Evolutionary conservation across 2,329 filamentous ascomycete species (phyloP).

Genomic region (Cercospora janseana): DNA sequence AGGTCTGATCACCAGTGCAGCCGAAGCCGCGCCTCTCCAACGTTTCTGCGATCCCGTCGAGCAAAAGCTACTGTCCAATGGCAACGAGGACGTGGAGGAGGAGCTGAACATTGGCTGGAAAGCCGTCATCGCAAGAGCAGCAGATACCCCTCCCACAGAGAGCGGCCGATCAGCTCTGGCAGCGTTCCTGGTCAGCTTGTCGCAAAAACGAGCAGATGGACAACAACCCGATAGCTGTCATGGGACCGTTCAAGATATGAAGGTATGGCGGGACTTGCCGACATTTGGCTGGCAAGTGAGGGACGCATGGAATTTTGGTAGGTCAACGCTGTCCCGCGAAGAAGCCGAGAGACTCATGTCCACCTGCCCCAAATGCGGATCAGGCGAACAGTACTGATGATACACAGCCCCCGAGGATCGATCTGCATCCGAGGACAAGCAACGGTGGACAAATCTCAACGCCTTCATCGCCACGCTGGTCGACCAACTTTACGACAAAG

Average conservation of each 20-base stretch:
- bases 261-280: conserved; percentile 34
- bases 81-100: conserved; percentile 25
- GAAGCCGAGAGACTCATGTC: not conserved
- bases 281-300: conserved; percentile 34
- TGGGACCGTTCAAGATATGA: conserved; percentile 26
- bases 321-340: not conserved
- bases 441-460: conserved; percentile 35
- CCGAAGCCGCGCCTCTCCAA: conserved; percentile 18
- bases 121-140: conserved; percentile 26
- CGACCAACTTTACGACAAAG: conserved; percentile 24
- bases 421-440: conserved; percentile 21
- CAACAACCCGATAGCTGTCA: conserved; percentile 18
- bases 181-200: conserved; percentile 5
- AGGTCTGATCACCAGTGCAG: conserved; percentile 16
- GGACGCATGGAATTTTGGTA: conserved; percentile 36
- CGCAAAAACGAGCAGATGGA: conserved; percentile 21
- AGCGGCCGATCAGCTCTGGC: conserved; percentile 11
- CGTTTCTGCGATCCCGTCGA: conserved; percentile 29
- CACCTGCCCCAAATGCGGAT: not conserved
- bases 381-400: conserved; percentile 6
- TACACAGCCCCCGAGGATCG: conserved; percentile 26
- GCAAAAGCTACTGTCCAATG: conserved; percentile 17
- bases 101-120: conserved; percentile 26
- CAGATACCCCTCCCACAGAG: conserved; percentile 24
- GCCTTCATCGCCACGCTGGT: conserved; percentile 33